A percentile compares a stretch with the other conserved stretches of the same genome.
These are phyloP conservation scores for Camelina sativa DNA, from an alignment of 345 rosid species.

Conservation along the genomic window DNA sequence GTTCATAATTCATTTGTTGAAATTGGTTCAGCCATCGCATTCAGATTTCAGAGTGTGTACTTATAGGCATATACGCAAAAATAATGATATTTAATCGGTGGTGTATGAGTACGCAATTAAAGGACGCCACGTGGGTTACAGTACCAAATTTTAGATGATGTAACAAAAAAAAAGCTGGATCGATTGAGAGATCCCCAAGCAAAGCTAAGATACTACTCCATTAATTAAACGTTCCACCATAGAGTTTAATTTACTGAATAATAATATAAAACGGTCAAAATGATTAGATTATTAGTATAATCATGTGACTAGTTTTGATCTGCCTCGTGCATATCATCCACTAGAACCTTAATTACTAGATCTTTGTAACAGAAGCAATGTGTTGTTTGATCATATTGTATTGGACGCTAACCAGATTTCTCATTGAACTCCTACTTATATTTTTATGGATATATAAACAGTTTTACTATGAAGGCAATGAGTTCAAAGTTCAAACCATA, in stretches of 20 bases:
- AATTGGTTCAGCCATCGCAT: conserved; percentile 39
- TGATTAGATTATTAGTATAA: conserved; percentile 28
- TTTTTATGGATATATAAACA: not conserved
- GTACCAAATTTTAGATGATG: conserved; percentile 34
- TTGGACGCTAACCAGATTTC: not conserved
- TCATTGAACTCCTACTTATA: not conserved
- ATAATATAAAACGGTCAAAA: conserved; percentile 1
- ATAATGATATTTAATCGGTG: conserved; percentile 14
- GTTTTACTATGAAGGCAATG: conserved; percentile 4
- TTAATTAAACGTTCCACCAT: not conserved
- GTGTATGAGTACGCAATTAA: conserved; percentile 22
- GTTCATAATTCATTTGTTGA: conserved; percentile 43
- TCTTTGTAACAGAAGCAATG: conserved; percentile 22
- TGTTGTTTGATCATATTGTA: not conserved
- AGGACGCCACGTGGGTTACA: conserved; percentile 37
- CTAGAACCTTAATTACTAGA: conserved; percentile 30
- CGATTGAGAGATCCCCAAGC: conserved; percentile 40
- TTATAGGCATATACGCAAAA: conserved; percentile 26
- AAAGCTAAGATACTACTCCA: conserved; percentile 2
- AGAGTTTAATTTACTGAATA: conserved; percentile 1
- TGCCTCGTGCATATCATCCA: conserved; percentile 25
- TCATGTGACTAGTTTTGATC: conserved; percentile 21
- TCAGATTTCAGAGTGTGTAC: conserved; percentile 37
- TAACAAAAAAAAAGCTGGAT: conserved; percentile 25
- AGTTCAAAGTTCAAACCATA: conserved; percentile 19